Percentiles rank a stretch among this genome's conserved stretches.
These are phyloP conservation scores for Quercus suber DNA, from an alignment of 306 rosid species.

Conservation along the genomic window DNA sequence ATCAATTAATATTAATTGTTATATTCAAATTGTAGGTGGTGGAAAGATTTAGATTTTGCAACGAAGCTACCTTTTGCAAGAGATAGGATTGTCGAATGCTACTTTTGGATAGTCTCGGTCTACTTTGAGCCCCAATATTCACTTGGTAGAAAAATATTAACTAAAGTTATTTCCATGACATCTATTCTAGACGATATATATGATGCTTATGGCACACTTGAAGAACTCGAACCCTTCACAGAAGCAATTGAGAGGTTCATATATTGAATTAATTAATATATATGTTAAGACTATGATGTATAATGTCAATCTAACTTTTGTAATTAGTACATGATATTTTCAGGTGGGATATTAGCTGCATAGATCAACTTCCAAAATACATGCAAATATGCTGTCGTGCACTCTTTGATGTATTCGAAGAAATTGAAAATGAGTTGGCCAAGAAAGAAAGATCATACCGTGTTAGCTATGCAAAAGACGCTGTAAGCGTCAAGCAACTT, in stretches of 20 bases:
- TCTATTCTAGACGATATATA: slow-evolving; percentile 43
- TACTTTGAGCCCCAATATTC: slow-evolving; percentile 30
- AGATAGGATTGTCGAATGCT: slow-evolving; percentile 47
- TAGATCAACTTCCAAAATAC: slow-evolving; percentile 4
- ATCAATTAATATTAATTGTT: background rate
- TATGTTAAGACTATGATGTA: too few species aligned
- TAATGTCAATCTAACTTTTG: too few species aligned
- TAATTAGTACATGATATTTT: background rate
- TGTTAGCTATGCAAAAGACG: slow-evolving; percentile 19
- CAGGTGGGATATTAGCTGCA: background rate
- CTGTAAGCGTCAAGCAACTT: slow-evolving; percentile 1
- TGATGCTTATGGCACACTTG: slow-evolving; percentile 49
- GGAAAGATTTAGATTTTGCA: slow-evolving; percentile 35
- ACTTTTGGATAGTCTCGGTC: slow-evolving; percentile 38
- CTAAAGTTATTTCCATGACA: slow-evolving; percentile 3
- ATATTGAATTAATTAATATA: too few species aligned
- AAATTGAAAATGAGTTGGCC: slow-evolving; percentile 23
- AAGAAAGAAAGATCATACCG: slow-evolving; percentile 18
- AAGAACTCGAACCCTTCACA: slow-evolving; percentile 44
- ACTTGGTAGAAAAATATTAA: slow-evolving; percentile 21
- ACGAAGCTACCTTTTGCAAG: slow-evolving; percentile 30
- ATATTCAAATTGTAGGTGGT: slow-evolving; percentile 36
- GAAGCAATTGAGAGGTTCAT: slow-evolving; percentile 42
- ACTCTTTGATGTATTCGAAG: slow-evolving; percentile 12
- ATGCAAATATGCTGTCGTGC: background rate